Conservation (phyloP, 1,284 basidiomycete species). For the Kwoniella shivajii region DNA sequence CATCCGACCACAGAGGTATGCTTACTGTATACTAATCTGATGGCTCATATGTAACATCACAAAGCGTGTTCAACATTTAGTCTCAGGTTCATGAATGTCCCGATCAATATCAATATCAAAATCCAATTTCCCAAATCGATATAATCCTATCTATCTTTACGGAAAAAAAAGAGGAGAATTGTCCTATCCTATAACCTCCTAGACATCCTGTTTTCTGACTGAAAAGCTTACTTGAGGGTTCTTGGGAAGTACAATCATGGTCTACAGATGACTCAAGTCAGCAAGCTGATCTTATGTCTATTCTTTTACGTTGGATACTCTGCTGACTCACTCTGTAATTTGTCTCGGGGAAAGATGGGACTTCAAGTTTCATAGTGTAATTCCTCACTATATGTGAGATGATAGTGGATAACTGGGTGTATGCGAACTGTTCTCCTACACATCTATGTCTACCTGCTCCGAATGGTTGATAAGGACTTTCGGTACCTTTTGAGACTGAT, state of each 20-base stretch:
- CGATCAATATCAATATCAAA: too few species aligned
- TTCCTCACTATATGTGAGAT: conserved; percentile 76
- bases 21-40: too few species aligned
- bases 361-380: conserved; percentile 71
- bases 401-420: conserved; percentile 87
- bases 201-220: conserved; percentile 25
- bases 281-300: too few species aligned
- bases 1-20: too few species aligned
- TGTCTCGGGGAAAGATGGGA: conserved; percentile 68
- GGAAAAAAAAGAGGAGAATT: too few species aligned
- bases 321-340: conserved; percentile 82
- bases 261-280: conserved; percentile 53
- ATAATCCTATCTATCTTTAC: too few species aligned
- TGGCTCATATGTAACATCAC: too few species aligned
- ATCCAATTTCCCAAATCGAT: too few species aligned
- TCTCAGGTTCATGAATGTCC: too few species aligned
- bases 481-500: conserved; percentile 86
- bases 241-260: conserved; percentile 70
- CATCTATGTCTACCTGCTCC: conserved; percentile 82
- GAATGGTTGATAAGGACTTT: conserved; percentile 91
- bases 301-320: background rate
- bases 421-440: conserved; percentile 72
- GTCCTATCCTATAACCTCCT: background rate
- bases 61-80: too few species aligned
- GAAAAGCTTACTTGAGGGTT: conserved; percentile 39